These are phyloP conservation scores for Fusarium subtropicale DNA, from an alignment of 2,329 filamentous ascomycete species.

Conservation along the genomic window DNA sequence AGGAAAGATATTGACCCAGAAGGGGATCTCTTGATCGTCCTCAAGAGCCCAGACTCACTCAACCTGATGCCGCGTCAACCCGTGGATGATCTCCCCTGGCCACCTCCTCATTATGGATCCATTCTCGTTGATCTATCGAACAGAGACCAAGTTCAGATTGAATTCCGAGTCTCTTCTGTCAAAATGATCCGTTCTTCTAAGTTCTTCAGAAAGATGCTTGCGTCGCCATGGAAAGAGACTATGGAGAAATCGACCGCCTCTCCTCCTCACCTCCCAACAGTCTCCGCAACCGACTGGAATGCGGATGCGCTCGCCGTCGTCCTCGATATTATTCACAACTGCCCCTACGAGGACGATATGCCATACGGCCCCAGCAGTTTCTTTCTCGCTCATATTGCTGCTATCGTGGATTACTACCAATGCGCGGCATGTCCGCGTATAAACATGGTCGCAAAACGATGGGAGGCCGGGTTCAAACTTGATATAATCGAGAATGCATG, in stretches of 20 bases:
- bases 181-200: not conserved
- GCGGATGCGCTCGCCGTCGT: not conserved
- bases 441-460: not conserved
- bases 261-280: not conserved
- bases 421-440: not conserved
- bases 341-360: not conserved
- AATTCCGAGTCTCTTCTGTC: not conserved
- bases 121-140: not conserved
- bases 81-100: not conserved
- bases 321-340: slow-evolving; percentile 8
- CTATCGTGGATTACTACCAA: slow-evolving; percentile 26
- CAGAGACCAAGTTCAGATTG: not conserved
- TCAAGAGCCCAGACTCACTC: not conserved
- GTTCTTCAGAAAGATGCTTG: not conserved
- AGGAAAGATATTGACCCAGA: not conserved
- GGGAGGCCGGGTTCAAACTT: no score
- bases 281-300: slow-evolving; percentile 6
- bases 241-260: not conserved
- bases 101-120: not conserved
- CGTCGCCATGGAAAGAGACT: not conserved
- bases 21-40: not conserved
- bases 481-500: no score
- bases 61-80: not conserved
- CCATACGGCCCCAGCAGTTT: not conserved
- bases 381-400: slow-evolving; percentile 8